Evolutionary conservation across 805 yeast species (phyloP).

Genomic region (Saccharomycopsis malanga): DNA sequence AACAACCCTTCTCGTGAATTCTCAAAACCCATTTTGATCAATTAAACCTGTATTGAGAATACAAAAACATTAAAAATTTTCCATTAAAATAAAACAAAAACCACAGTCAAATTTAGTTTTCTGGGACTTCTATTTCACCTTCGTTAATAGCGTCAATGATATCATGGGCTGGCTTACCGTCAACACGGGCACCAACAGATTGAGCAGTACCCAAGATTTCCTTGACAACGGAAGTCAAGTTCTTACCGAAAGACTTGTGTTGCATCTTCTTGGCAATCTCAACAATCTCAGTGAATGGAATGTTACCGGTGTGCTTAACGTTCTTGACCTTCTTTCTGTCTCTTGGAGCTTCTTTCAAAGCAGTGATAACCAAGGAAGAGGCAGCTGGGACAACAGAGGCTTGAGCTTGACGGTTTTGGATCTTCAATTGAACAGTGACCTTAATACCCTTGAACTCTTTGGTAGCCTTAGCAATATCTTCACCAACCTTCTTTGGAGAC

Average conservation of each 20-base stretch:
- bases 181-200: conserved; percentile 99
- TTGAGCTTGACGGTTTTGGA: conserved; percentile 99
- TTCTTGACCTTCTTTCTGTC: conserved; percentile 99
- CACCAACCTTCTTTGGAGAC: conserved; percentile 99
- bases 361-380: conserved; percentile 96
- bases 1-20: neutral
- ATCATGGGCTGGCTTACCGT: conserved; percentile 98
- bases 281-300: conserved; percentile 91
- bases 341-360: conserved; percentile 99
- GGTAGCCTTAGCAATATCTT: conserved; percentile 99
- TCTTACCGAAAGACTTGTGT: conserved; percentile 97
- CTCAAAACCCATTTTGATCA: no score
- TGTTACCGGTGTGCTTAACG: conserved; percentile 98
- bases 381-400: conserved; percentile 99
- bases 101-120: conserved; percentile 45
- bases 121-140: conserved; percentile 95
- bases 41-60: conserved; percentile 16
- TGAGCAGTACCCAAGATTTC: conserved; percentile 99
- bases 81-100: neutral
- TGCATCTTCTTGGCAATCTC: conserved; percentile 97
- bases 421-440: conserved; percentile 96
- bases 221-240: conserved; percentile 92
- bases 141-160: conserved; percentile 96
- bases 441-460: conserved; percentile 98
- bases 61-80: conserved; percentile 7